Evolutionary conservation across 163 green algal species (phyloP), one percentile per base, ranked within the genome.

Genomic region (Trebouxiophyceae sp.): DNA sequence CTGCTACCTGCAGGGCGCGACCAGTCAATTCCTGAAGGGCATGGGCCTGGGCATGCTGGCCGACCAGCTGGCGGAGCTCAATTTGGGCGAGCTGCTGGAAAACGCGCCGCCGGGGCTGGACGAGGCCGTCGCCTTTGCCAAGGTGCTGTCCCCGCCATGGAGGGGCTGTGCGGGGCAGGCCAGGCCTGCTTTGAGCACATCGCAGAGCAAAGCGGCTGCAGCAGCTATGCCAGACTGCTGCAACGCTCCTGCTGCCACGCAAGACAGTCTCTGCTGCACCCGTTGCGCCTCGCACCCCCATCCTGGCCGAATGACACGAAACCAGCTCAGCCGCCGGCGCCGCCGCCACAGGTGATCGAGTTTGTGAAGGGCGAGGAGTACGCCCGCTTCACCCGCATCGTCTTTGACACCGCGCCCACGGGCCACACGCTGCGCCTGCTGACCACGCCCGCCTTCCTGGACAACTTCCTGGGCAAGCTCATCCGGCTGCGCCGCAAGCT

Each of bases 361-460:
- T 96, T 97, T 79, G 90, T 91, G 33, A 71, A 90, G 60, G 69
- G 74, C 2, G 82, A 89, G 47, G 87, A 98, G 72, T 98, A 97
- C 66, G 85, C 86, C 0, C 81, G 87, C 32, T 99, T 98, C 83
- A 89, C 78, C 2, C 84, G 93, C 70, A 97, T 99, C 72, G 76
- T 99, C 29, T 98, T 99, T 74, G 93, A 99, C 81, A 99, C 94
- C 0, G 93, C 93, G 4, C 93, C 93, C 39, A 99, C 93, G 1
- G 91, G 91, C 3, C 91, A 97, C 83, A 97, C 91, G 54, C 77
- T 97, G 60, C 73, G 91, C 50, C 80, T 97, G 77, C 87, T 96
- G 56, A 81, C 81, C 4, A 81, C 95, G 64, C 90, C 90, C 4
- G 90, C 95, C 34, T 96, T 97, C 79, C 85, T 96, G 24, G 77